Percentiles rank a stretch among this genome's conserved stretches.
Conservation (phyloP, 345 rosid genomes). For the Nasturtium officinale region DNA sequence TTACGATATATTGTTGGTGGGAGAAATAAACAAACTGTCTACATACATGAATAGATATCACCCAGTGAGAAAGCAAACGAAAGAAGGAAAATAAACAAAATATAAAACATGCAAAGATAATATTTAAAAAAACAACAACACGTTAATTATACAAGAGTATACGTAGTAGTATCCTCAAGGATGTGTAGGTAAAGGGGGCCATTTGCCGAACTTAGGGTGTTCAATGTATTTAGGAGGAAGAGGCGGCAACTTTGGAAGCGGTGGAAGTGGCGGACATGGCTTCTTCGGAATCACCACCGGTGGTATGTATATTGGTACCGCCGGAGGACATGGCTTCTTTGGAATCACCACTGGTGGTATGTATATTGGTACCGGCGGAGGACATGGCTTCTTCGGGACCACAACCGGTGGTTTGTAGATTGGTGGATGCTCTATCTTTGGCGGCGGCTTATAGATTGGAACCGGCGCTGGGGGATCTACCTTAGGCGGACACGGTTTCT, state of each 20-base stretch:
- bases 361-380: conserved; percentile 39
- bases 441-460: conserved; percentile 35
- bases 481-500: conserved; percentile 26
- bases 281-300: conserved; percentile 38
- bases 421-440: conserved; percentile 44
- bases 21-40: conserved; percentile 20
- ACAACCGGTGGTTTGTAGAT: conserved; percentile 48
- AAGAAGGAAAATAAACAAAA: background rate
- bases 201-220: conserved; percentile 56
- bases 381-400: conserved; percentile 45
- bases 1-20: conserved; percentile 4
- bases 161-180: conserved; percentile 32
- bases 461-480: conserved; percentile 37
- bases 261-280: conserved; percentile 45
- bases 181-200: conserved; percentile 52
- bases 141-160: conserved; percentile 7
- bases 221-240: conserved; percentile 53
- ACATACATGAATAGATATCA: conserved; percentile 6
- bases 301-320: conserved; percentile 24
- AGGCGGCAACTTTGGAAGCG: conserved; percentile 57
- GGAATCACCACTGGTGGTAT: conserved; percentile 28
- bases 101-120: conserved; percentile 9
- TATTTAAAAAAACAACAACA: conserved; percentile 8
- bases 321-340: conserved; percentile 48
- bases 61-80: conserved; percentile 19